Conservation (phyloP, 2,329 filamentous ascomycete genomes). For the Colletotrichum caudatum region DNA sequence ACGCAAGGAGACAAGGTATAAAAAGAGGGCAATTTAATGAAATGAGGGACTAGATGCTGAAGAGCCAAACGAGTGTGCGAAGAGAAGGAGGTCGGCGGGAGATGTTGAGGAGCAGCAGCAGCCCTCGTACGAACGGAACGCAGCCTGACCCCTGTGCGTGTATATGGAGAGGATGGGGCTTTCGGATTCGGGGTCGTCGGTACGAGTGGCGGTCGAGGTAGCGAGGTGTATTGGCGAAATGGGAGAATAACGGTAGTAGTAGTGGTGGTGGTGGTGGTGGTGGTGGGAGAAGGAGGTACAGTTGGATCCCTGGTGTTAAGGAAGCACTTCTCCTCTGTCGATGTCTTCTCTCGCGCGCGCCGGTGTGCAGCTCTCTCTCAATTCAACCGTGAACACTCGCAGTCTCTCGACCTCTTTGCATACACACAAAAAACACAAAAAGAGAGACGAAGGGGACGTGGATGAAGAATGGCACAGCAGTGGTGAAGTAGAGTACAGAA, state of each 20-base stretch:
- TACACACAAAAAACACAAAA: slow-evolving; percentile 4
- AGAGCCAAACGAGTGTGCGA: slow-evolving; percentile 41
- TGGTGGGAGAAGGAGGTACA: slow-evolving; percentile 8
- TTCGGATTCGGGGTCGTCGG: slow-evolving; percentile 22
- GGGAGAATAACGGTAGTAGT: slow-evolving; percentile 1
- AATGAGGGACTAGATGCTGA: slow-evolving; percentile 36
- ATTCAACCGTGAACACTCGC: slow-evolving; percentile 34
- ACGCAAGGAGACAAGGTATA: slow-evolving; percentile 30
- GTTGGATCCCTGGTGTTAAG: slow-evolving; percentile 16
- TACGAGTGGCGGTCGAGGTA: slow-evolving; percentile 23
- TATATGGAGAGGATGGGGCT: slow-evolving; percentile 1
- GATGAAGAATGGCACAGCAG: slow-evolving; percentile 21
- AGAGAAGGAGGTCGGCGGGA: slow-evolving; percentile 39
- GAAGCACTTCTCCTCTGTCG: slow-evolving; percentile 8
- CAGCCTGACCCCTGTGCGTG: slow-evolving; percentile 30
- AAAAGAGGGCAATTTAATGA: slow-evolving; percentile 10
- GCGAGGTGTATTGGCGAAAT: slow-evolving; percentile 21
- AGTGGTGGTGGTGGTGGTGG: not conserved
- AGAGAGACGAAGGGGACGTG: slow-evolving; percentile 25
- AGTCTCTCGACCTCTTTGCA: slow-evolving; percentile 36
- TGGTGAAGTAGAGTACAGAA: slow-evolving; percentile 32
- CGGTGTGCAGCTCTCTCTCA: slow-evolving; percentile 27
- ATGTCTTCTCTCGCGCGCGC: not conserved
- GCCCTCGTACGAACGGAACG: slow-evolving; percentile 30
- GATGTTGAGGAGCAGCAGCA: slow-evolving; percentile 38